Evolutionary conservation across 345 rosid genomes (phyloP).

Genomic region (Salix arbutifolia): DNA sequence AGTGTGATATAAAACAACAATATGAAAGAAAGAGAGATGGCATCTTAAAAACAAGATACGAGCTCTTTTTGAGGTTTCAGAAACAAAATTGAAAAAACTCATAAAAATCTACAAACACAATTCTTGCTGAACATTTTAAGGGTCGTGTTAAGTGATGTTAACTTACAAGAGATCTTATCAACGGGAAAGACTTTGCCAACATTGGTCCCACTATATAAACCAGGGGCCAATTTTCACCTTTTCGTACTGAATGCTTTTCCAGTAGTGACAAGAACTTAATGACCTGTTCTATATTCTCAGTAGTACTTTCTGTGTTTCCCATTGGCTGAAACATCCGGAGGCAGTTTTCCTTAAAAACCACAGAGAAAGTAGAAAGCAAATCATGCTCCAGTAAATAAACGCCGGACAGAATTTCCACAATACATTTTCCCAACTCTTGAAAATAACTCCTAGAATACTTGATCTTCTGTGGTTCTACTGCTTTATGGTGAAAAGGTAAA

Average conservation of each 20-base stretch:
- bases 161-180: conserved; percentile 79
- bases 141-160: conserved; percentile 6
- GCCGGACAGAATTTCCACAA: conserved; percentile 66
- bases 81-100: not conserved
- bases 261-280: conserved; percentile 57
- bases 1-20: not conserved
- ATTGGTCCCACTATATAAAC: conserved; percentile 63
- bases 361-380: conserved; percentile 51
- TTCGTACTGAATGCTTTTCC: conserved; percentile 38
- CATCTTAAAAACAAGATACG: not conserved
- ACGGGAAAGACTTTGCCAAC: conserved; percentile 56
- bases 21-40: not conserved
- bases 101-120: not conserved
- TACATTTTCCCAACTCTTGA: conserved; percentile 79
- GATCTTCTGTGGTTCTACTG: conserved; percentile 29
- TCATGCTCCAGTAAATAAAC: conserved; percentile 42
- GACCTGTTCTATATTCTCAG: conserved; percentile 39
- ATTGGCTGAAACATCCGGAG: conserved; percentile 44
- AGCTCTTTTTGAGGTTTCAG: not conserved
- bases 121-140: not conserved
- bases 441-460: conserved; percentile 37
- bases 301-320: conserved; percentile 33
- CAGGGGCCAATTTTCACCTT: conserved; percentile 79
- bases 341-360: conserved; percentile 55
- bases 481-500: conserved; percentile 32